These are phyloP conservation scores for Oryza punctata DNA, from an alignment of 176 grass and related monocot genomes.

Conservation along the genomic window DNA sequence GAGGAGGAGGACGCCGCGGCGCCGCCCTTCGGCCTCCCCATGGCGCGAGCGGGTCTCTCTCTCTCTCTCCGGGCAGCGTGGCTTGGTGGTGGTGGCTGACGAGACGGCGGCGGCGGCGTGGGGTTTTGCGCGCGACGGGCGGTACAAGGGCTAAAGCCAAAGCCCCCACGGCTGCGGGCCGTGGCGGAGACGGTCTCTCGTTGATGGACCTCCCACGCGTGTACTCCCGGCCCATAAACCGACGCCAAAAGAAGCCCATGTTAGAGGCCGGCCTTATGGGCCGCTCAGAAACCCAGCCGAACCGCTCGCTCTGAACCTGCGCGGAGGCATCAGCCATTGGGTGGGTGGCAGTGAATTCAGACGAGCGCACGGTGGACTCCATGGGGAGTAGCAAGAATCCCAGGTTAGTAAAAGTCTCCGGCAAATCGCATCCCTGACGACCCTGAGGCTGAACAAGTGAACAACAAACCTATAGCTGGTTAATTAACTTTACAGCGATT, in stretches of 20 bases:
- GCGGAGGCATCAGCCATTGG: too few relatives aligned
- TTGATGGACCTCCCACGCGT: background rate
- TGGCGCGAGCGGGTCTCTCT: background rate
- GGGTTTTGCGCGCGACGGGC: conserved; percentile 5
- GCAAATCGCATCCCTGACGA: background rate
- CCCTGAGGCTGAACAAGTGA: too few relatives aligned
- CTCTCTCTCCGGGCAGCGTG: background rate
- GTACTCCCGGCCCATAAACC: background rate
- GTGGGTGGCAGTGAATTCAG: too few relatives aligned
- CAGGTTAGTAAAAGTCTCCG: too few relatives aligned
- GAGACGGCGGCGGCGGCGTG: background rate
- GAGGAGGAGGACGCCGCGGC: conserved; percentile 9
- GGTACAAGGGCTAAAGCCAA: background rate
- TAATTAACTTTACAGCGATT: background rate
- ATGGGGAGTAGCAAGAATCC: background rate
- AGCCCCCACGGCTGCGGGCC: background rate
- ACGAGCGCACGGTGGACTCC: too few relatives aligned
- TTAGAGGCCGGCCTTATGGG: too few relatives aligned
- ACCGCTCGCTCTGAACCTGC: too few relatives aligned
- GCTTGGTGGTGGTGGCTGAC: background rate
- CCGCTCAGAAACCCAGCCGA: too few relatives aligned
- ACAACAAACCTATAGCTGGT: too few relatives aligned
- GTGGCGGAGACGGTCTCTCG: background rate
- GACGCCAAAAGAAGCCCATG: too few relatives aligned
- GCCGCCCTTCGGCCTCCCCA: conserved; percentile 48